Evolutionary conservation across 2,329 filamentous ascomycete genomes (phyloP).

Genomic region (Pseudogymnoascus sp.): DNA sequence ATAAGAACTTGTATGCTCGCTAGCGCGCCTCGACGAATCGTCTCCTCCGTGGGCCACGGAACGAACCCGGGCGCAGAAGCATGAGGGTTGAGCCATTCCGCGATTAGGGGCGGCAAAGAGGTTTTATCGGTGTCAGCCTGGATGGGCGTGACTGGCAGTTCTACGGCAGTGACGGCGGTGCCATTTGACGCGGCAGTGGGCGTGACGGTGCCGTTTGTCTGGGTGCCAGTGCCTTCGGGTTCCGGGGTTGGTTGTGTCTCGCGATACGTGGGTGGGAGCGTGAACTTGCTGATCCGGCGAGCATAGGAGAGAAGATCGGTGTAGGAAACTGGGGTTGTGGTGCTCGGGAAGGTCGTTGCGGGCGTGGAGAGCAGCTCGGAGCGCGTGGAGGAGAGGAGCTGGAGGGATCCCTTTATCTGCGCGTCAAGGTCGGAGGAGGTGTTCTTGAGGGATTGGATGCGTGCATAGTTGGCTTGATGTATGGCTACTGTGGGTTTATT

Average conservation of each 20-base stretch:
- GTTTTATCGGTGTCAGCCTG: slow-evolving; percentile 15
- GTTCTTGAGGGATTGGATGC: slow-evolving; percentile 60
- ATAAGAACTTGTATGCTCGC: slow-evolving; percentile 54
- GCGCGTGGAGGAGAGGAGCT: slow-evolving; percentile 62
- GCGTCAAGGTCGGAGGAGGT: slow-evolving; percentile 58
- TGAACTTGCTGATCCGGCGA: slow-evolving; percentile 71
- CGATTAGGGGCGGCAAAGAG: slow-evolving; percentile 29
- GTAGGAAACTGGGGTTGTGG: slow-evolving; percentile 52
- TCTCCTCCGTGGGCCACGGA: slow-evolving; percentile 67
- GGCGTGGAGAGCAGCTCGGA: slow-evolving; percentile 61
- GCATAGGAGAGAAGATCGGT: slow-evolving; percentile 70
- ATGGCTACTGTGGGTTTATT: slow-evolving; percentile 46
- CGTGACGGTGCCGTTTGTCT: slow-evolving; percentile 25
- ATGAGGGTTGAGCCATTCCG: slow-evolving; percentile 42
- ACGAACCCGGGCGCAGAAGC: slow-evolving; percentile 53
- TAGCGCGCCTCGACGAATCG: slow-evolving; percentile 61
- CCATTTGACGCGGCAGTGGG: slow-evolving; percentile 20
- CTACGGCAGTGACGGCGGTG: slow-evolving; percentile 7
- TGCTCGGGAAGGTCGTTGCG: slow-evolving; percentile 46
- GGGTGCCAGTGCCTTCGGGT: slow-evolving; percentile 9
- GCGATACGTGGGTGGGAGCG: slow-evolving; percentile 45
- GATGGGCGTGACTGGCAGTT: slow-evolving; percentile 18
- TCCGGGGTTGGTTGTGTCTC: slow-evolving; percentile 15
- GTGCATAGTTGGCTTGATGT: slow-evolving; percentile 67
- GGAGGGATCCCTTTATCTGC: slow-evolving; percentile 64